These are phyloP conservation scores for Canavalia ensiformis DNA, from an alignment of 306 rosid species.

Conservation along the genomic window DNA sequence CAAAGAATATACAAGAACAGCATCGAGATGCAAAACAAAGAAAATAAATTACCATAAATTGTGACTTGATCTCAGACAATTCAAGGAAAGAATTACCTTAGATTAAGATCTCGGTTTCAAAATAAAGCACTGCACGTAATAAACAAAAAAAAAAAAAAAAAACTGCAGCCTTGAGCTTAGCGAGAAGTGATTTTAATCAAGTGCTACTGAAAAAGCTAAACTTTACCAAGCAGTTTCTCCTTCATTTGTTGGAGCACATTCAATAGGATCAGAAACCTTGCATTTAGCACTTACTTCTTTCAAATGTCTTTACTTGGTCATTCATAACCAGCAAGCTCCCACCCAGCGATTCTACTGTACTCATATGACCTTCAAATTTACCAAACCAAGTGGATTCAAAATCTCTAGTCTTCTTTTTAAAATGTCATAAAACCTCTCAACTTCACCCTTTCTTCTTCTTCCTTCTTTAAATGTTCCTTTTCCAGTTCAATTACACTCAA, in stretches of 20 bases:
- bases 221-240: conserved; percentile 52
- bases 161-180: conserved; percentile 34
- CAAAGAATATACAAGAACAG: conserved; percentile 8
- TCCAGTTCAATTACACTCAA: conserved; percentile 82
- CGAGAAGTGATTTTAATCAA: conserved; percentile 4
- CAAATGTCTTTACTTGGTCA: conserved; percentile 57
- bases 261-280: conserved; percentile 55
- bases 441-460: conserved; percentile 78
- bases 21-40: conserved; percentile 16
- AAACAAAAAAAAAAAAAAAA: conserved; percentile 36
- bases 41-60: conserved; percentile 38
- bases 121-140: conserved; percentile 46
- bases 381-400: conserved; percentile 62
- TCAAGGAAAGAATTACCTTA: conserved; percentile 27
- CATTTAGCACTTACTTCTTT: conserved; percentile 56
- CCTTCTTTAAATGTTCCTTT: conserved; percentile 73
- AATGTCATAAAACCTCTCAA: conserved; percentile 38
- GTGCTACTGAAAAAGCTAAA: conserved; percentile 29
- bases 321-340: conserved; percentile 60
- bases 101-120: conserved; percentile 28
- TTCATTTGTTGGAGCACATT: conserved; percentile 54
- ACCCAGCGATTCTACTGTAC: conserved; percentile 53
- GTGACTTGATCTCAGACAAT: conserved; percentile 31
- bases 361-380: conserved; percentile 53
- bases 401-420: conserved; percentile 61